phyloP scores from a whole-genome alignment of 2,329 filamentous ascomycete genomes.

The Fusarium cicatricum region DNA sequence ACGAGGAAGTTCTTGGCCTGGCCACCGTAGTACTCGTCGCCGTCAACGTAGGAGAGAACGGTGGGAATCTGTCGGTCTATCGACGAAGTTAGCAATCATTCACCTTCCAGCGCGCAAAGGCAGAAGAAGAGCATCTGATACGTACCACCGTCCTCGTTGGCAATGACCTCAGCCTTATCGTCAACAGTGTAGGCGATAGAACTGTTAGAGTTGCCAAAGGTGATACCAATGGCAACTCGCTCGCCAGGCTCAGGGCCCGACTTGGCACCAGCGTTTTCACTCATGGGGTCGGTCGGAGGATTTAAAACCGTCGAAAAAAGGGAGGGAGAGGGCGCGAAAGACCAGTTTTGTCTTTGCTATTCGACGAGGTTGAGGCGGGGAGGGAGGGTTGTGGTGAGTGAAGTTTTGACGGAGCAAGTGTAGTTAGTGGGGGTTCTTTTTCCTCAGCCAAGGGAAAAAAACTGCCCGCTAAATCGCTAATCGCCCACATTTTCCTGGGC shows the following conservation, averaged over 20 bases:
- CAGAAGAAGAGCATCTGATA: constrained; percentile 17
- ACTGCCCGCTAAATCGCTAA: constrained; percentile 38
- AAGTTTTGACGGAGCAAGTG: constrained; percentile 31
- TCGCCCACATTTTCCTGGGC: constrained; percentile 33
- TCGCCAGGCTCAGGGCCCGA: constrained; percentile 62
- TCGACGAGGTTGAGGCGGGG: constrained; percentile 10
- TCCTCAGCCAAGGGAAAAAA: constrained; percentile 37
- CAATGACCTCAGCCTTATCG: constrained; percentile 96
- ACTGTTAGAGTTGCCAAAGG: constrained; percentile 98
- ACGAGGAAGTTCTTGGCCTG: constrained; percentile 95
- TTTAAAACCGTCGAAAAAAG: neutral
- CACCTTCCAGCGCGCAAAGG: neutral
- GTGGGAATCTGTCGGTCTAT: constrained; percentile 96
- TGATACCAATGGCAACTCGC: constrained; percentile 86
- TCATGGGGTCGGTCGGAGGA: constrained; percentile 49
- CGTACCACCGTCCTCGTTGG: constrained; percentile 96
- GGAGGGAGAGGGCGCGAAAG: constrained; percentile 13
- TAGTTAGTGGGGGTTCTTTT: constrained; percentile 38
- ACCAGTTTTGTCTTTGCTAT: constrained; percentile 17
- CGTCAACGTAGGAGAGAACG: constrained; percentile 91
- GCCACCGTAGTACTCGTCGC: constrained; percentile 95
- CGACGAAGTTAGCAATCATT: constrained; percentile 24
- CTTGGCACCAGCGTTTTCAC: constrained; percentile 55
- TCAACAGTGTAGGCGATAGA: constrained; percentile 94
- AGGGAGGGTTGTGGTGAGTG: constrained; percentile 24